phyloP scores from a whole-genome alignment of 2,329 filamentous ascomycete species.

The Chaetothyriales sp. region DNA sequence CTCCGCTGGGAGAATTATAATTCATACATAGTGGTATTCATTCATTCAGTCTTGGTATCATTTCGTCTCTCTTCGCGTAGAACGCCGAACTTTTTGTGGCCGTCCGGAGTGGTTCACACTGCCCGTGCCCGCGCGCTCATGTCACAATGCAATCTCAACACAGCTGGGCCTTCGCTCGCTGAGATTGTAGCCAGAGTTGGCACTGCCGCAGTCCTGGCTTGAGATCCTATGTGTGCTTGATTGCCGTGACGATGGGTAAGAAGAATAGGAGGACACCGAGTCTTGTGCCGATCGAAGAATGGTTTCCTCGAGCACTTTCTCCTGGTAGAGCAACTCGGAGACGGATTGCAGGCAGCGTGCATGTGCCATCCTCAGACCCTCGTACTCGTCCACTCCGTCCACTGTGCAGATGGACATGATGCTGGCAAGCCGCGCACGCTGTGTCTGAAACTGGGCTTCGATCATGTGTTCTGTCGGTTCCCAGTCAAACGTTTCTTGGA shows the following conservation, averaged over 20 bases:
- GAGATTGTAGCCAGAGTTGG: neutral
- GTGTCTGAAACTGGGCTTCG: constrained; percentile 16
- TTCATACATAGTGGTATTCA: neutral
- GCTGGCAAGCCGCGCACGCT: constrained; percentile 14
- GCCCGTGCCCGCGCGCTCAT: neutral
- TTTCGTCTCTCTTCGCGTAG: neutral
- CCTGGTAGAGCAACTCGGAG: constrained; percentile 16
- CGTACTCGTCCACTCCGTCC: constrained; percentile 14
- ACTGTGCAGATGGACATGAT: constrained; percentile 18
- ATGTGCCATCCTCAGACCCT: constrained; percentile 15
- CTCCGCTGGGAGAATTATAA: too few relatives aligned
- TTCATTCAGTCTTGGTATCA: neutral
- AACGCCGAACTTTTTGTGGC: neutral
- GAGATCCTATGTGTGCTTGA: neutral
- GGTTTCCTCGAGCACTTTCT: constrained; percentile 14
- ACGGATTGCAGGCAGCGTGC: constrained; percentile 12
- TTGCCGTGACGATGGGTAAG: neutral
- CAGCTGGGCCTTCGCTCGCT: neutral
- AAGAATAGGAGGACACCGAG: neutral
- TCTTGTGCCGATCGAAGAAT: neutral
- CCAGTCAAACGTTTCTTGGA: constrained; percentile 4
- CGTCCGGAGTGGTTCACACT: too few relatives aligned
- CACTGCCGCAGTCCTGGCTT: neutral
- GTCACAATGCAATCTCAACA: neutral
- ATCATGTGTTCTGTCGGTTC: constrained; percentile 12